Evolutionary conservation across 2,329 filamentous ascomycete genomes (phyloP), one percentile per base, ranked within the genome.

Genomic region (Cercospora sojina): DNA sequence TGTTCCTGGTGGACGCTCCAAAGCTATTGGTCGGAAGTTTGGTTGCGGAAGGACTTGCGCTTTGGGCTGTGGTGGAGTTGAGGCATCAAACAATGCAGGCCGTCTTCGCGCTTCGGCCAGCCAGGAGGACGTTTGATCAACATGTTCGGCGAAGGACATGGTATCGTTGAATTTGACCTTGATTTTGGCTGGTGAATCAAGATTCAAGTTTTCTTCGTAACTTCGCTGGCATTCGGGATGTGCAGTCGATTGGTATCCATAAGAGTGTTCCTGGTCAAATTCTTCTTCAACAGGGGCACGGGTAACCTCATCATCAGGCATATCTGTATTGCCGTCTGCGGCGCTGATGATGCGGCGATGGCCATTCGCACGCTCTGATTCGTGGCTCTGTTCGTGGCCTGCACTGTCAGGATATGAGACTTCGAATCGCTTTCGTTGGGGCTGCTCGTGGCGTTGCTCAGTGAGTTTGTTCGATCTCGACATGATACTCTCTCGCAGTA

Each of bases 181-280:
- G 59, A 79, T 71, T 56, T 77, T 78, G 35, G 71, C 70, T 7
- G 77, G 77, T 12, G 77, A 78, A 6, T 74, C 73, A 23, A 74
- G 58, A 53, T 79, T 79, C n/a, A 78, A 70, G 23, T 73, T 69
- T 62, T 78, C 77, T 62, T 77, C 73, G 67, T 79, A 78, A 70
- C 76, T 77, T 27, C 63, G 69, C 9, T 63, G 51, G 2, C 31
- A 9, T 29, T 56, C 29, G 23, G 32, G 12, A 7, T 63, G 68
- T 5, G 65, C 60, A 7, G 64, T 60, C 7, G 51, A 53, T 12
- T 64, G 64, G 9, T 66, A 41, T 13, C 65, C 64, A 13, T 64
- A 62, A 13, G 56, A 41, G 16, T 61, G 53, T 16, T 67, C 64
- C 23, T 66, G 59, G 13, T 67, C 59, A 12, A 61, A 25, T 25